These are phyloP conservation scores for Penicillium goetzii DNA, from an alignment of 495 filamentous ascomycete genomes.

Conservation along the genomic window DNA sequence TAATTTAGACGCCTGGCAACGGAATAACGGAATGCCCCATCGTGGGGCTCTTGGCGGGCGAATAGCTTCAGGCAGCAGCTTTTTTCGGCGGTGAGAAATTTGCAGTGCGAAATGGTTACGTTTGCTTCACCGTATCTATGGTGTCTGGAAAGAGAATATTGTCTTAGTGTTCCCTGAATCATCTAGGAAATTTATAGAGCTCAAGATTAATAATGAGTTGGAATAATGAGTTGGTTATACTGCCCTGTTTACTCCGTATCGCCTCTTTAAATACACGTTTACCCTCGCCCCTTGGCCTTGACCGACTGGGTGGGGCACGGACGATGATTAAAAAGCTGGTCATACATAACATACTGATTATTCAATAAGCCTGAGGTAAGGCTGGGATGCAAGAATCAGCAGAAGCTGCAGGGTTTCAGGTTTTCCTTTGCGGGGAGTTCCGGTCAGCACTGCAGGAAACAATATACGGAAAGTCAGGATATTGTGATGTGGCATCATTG, in stretches of 20 bases:
- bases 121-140: neutral
- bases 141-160: neutral
- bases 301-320: neutral
- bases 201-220: neutral
- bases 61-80: constrained; percentile 21
- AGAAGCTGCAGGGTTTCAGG: constrained; percentile 1
- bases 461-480: neutral
- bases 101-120: neutral
- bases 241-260: too few relatives aligned
- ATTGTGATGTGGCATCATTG: neutral
- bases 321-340: neutral
- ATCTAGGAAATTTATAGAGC: too few relatives aligned
- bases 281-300: neutral
- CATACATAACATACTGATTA: neutral
- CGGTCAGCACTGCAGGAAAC: neutral
- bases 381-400: neutral
- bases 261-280: neutral
- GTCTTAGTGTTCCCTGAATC: too few relatives aligned
- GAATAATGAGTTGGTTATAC: neutral
- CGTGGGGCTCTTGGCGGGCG: constrained; percentile 7
- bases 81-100: neutral
- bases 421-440: neutral
- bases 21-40: constrained; percentile 3
- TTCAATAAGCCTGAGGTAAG: neutral
- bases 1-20: constrained; percentile 1